Conservation (phyloP, 208 protist species). For the Crithidia thermophila region DNA sequence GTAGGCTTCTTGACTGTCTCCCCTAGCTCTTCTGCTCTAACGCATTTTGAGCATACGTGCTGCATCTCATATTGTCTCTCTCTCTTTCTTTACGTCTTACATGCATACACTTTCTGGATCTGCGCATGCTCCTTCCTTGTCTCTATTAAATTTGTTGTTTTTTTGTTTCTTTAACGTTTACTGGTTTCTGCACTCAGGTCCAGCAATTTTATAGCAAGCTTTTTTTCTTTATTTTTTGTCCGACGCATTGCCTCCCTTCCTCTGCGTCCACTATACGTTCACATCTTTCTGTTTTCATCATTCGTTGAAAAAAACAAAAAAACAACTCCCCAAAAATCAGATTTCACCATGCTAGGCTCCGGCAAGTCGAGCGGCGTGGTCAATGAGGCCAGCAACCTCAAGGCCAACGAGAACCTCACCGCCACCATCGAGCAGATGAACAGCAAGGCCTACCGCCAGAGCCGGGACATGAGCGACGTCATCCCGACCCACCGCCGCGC, state of each 20-base stretch:
- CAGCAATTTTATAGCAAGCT: too few species aligned
- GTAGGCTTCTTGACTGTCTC: too few species aligned
- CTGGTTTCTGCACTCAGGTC: too few species aligned
- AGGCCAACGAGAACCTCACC: constrained; percentile 89
- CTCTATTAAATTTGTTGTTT: neutral
- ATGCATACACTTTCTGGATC: neutral
- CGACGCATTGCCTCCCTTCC: neutral
- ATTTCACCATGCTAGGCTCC: constrained; percentile 80
- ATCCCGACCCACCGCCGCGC: constrained; percentile 83
- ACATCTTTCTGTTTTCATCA: neutral
- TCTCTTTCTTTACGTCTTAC: neutral
- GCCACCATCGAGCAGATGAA: constrained; percentile 84
- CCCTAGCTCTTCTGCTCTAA: too few species aligned
- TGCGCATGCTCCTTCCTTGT: neutral
- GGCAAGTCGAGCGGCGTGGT: constrained; percentile 87
- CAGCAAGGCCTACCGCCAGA: constrained; percentile 67
- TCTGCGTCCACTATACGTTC: neutral
- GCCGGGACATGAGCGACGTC: constrained; percentile 73
- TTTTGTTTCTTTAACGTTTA: too few species aligned
- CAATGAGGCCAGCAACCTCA: constrained; percentile 91
- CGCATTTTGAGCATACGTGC: neutral
- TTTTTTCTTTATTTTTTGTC: constrained; percentile 5
- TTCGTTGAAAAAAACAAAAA: constrained; percentile 7
- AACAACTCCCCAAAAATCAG: constrained; percentile 15
- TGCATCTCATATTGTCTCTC: neutral